These are phyloP conservation scores for Kluyveromyces siamensis DNA, from an alignment of 805 yeast genomes.

Conservation along the genomic window DNA sequence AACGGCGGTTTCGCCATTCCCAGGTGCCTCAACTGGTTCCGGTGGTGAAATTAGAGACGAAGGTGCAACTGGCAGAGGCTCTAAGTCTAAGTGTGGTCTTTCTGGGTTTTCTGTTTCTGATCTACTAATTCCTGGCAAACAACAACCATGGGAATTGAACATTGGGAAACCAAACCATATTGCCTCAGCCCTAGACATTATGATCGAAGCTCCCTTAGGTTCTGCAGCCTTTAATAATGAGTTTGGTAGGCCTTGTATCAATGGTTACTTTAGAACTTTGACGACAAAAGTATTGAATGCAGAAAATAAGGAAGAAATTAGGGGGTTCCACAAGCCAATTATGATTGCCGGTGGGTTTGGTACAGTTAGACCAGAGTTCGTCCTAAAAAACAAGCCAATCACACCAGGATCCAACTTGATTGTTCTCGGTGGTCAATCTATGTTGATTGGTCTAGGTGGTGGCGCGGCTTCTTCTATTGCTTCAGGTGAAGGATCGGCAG, in stretches of 20 bases:
- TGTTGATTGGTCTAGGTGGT: conserved; percentile 98
- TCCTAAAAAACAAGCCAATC: conserved; percentile 77
- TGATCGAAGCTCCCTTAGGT: conserved; percentile 96
- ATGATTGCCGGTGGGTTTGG: conserved; percentile 99
- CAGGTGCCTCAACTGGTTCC: conserved; percentile 99
- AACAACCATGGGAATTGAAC: conserved; percentile 92
- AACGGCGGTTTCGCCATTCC: conserved; percentile 97
- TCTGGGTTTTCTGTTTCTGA: conserved; percentile 91
- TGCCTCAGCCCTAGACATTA: conserved; percentile 86
- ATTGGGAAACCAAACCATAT: conserved; percentile 90
- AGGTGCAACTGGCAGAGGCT: conserved; percentile 99
- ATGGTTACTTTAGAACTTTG: conserved; percentile 93
- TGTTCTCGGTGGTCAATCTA: conserved; percentile 94
- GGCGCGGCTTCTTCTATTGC: conserved; percentile 98
- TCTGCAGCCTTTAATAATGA: conserved; percentile 98
- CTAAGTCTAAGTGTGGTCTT: conserved; percentile 92
- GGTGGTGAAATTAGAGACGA: conserved; percentile 99
- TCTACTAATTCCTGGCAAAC: conserved; percentile 70
- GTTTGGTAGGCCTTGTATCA: conserved; percentile 95
- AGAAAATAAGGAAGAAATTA: conserved; percentile 58
- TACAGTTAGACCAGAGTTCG: conserved; percentile 85
- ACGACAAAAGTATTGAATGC: conserved; percentile 65
- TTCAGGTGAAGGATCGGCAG: conserved; percentile 96
- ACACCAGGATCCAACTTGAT: conserved; percentile 88
- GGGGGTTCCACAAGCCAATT: conserved; percentile 98